Base-by-base conservation (phyloP, 352 stramenopile genomes). In the Nothophytophthora sp. region DNA sequence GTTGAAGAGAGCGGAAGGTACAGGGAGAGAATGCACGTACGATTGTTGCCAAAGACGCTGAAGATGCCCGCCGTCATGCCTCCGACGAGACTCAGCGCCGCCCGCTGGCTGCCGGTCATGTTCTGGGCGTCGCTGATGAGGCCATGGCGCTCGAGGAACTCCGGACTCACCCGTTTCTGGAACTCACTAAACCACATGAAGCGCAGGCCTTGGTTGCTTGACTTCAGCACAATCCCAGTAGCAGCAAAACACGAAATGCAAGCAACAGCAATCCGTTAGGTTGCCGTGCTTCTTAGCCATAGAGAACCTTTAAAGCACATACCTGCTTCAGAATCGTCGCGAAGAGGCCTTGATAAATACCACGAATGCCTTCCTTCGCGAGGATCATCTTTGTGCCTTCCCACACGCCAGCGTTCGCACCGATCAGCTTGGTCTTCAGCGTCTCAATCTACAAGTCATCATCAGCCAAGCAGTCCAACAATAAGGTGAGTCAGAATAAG, bases 111-210 rank as follows among this genome's bases (percentile, higher is more conserved):
- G 43, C 70, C 69, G 40, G 65, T 68, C 55, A 88, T 89, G 50
- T 95, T 73, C 56, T 96, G 76, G 16, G 94, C 86, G 32, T 86
- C 70, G 22, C 46, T 63, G 75, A 88, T 76, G 19, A 90, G 49
- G 16, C 54, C 59, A 23, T 76, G 46, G 2, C 35, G 73, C 42
- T 81, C 65, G 8, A 92, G 46, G 50, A 86, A 72, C 33, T 77
- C 76, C 2, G 76, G 79, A 18, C 25, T 84, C 38, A 84, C 45
- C 16, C 75, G 70, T 22, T 73, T 73, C 65, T 97, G 97, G 71
- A 97, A 99, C 70, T 98, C 93, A 57, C 95, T 97, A 56, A 98
- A 98, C 87, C 89, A 99, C 88, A 98, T 98, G 56, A 99, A 99
- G 5, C 96, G 88, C 42, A 98, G 73, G 2, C 95, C 96, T 65